Conservation (phyloP, 441 rosid genomes). For the Oxalis stricta region DNA sequence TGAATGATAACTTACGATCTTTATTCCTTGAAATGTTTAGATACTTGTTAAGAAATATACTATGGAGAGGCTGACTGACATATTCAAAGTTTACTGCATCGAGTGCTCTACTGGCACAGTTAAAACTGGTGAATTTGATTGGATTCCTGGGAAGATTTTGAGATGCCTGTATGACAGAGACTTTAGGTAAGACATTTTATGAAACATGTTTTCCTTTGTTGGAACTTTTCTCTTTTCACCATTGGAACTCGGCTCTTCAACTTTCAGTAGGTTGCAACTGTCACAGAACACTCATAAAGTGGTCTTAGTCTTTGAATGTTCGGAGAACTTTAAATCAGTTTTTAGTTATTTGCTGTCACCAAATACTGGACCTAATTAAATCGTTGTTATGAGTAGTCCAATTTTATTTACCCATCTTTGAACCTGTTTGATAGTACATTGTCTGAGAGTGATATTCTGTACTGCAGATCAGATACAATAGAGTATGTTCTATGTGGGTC, state of each 20-base stretch:
- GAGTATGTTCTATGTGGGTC: conserved; percentile 61
- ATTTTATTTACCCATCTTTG: too few relatives aligned
- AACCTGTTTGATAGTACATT: too few relatives aligned
- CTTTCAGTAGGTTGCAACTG: neutral
- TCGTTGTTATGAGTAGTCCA: too few relatives aligned
- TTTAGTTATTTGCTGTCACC: neutral
- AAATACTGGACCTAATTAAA: too few relatives aligned
- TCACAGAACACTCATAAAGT: neutral
- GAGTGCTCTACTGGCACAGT: conserved; percentile 37
- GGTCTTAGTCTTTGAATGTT: too few relatives aligned
- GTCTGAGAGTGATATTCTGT: conserved; percentile 11
- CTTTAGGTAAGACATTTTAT: conserved; percentile 46
- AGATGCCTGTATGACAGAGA: conserved; percentile 95
- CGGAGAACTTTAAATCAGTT: too few relatives aligned
- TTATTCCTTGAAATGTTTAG: conserved; percentile 28
- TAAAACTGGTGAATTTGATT: conserved; percentile 48
- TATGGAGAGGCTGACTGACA: conserved; percentile 85
- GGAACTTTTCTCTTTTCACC: neutral
- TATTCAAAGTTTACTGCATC: conserved; percentile 55
- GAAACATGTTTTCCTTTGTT: neutral
- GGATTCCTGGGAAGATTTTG: conserved; percentile 97
- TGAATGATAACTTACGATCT: conserved; percentile 1
- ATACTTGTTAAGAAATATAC: conserved; percentile 76
- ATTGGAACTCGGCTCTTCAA: neutral
- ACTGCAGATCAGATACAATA: conserved; percentile 87